Conservation (phyloP, 73 alveolate species). For the Blepharisma japonicum region DNA sequence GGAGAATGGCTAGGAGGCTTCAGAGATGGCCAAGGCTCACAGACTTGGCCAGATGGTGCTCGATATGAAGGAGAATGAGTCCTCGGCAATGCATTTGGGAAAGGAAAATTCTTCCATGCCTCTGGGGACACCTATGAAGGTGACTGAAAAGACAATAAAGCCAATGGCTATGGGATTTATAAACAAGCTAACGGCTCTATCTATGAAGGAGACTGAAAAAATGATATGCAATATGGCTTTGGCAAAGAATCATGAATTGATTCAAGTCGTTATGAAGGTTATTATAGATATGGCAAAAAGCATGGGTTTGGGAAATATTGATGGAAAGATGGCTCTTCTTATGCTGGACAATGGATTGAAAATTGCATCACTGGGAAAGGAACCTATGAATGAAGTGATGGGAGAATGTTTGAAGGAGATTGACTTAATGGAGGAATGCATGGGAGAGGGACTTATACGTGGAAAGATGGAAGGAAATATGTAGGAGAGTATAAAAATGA, state of each 20-base stretch:
- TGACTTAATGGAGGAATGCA: slow-evolving; percentile 39
- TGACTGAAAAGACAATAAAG: slow-evolving; percentile 41
- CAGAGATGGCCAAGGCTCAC: slow-evolving; percentile 33
- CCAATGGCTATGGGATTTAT: slow-evolving; percentile 45
- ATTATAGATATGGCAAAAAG: slow-evolving; percentile 34
- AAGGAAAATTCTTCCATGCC: slow-evolving; percentile 47
- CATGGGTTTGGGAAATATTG: slow-evolving; percentile 32
- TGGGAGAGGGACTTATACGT: slow-evolving; percentile 26
- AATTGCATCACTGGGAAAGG: slow-evolving; percentile 37
- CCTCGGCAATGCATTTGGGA: slow-evolving; percentile 62
- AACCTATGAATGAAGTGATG: slow-evolving; percentile 20
- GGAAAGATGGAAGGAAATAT: too few relatives aligned
- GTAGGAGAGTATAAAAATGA: too few relatives aligned
- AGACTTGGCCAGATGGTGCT: slow-evolving; percentile 40
- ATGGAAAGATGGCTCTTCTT: slow-evolving; percentile 39
- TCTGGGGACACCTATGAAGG: slow-evolving; percentile 56
- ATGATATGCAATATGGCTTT: slow-evolving; percentile 66
- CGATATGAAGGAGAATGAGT: slow-evolving; percentile 42
- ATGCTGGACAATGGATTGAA: slow-evolving; percentile 34
- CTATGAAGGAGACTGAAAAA: slow-evolving; percentile 62
- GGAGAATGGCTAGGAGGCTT: slow-evolving; percentile 40
- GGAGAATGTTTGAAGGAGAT: slow-evolving; percentile 45
- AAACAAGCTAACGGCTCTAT: slow-evolving; percentile 51
- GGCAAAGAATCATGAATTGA: slow-evolving; percentile 73
- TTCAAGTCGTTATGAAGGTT: slow-evolving; percentile 32